These are phyloP conservation scores for Russula sp. DNA, from an alignment of 768 basidiomycete genomes.

Conservation along the genomic window DNA sequence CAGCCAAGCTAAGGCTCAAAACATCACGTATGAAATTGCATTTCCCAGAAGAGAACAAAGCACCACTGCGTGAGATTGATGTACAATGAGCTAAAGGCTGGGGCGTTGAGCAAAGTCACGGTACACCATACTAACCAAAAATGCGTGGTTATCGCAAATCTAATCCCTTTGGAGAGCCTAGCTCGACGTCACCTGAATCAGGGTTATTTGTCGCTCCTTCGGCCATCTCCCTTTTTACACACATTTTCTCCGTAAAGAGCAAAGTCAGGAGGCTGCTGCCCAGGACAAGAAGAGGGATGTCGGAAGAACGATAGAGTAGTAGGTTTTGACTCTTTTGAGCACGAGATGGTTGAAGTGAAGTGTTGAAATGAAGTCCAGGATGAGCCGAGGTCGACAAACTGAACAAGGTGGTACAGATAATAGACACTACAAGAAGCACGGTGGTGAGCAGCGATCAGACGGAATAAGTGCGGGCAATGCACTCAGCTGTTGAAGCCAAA, in stretches of 20 bases:
- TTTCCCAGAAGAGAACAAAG: not conserved
- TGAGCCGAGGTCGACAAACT: conserved; percentile 87
- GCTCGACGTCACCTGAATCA: conserved; percentile 50
- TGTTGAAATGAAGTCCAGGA: conserved; percentile 92
- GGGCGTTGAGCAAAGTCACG: not conserved
- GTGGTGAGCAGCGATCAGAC: conserved; percentile 12
- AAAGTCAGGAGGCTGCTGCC: conserved; percentile 67
- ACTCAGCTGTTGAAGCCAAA: conserved; percentile 79
- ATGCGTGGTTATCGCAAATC: conserved; percentile 26
- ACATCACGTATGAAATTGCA: not conserved
- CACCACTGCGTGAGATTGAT: not conserved
- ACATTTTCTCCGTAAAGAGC: conserved; percentile 83
- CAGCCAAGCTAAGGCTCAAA: not conserved
- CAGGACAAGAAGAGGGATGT: conserved; percentile 86
- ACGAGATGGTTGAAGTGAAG: conserved; percentile 89
- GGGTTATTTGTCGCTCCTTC: conserved; percentile 54
- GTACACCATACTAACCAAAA: not conserved
- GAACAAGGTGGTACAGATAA: conserved; percentile 81
- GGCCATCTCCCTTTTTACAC: conserved; percentile 83
- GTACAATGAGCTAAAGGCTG: conserved; percentile 10
- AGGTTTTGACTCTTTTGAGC: conserved; percentile 89
- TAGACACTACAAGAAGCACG: conserved; percentile 45
- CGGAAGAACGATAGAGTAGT: conserved; percentile 78
- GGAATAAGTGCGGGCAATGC: conserved; percentile 34
- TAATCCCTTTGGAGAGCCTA: conserved; percentile 45